Evolutionary conservation across 129 eudicot species (phyloP).

Genomic region (Pittosporum tobira): DNA sequence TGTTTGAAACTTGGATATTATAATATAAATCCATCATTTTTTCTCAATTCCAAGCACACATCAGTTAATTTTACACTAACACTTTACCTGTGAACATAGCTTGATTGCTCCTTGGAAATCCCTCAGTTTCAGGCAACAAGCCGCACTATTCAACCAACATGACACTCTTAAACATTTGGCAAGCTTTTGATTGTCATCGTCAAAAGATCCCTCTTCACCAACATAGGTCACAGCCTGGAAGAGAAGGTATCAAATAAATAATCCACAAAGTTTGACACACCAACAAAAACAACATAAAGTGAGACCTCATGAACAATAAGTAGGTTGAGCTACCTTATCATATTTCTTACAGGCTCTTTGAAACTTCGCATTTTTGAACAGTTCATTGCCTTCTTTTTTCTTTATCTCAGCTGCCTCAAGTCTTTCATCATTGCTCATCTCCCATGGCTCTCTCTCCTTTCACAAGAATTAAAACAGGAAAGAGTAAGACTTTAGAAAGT

Average conservation of each 20-base stretch:
- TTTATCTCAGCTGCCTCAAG: conserved; percentile 43
- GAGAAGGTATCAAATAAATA: not conserved
- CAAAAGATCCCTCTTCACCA: conserved; percentile 38
- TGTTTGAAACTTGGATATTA: not conserved
- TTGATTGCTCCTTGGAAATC: conserved; percentile 37
- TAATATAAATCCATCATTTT: not conserved
- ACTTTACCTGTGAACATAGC: conserved; percentile 58
- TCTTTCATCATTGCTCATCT: conserved; percentile 43
- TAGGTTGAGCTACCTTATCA: conserved; percentile 42
- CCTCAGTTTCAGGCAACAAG: conserved; percentile 46
- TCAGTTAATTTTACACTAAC: not conserved
- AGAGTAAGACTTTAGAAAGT: not conserved
- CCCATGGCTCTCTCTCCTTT: conserved; percentile 70
- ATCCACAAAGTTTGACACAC: not conserved
- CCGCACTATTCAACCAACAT: conserved; percentile 70
- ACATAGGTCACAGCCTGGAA: conserved; percentile 50
- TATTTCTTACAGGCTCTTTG: conserved; percentile 61
- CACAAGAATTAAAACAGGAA: not conserved
- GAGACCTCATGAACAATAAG: not conserved
- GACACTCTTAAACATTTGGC: conserved; percentile 46
- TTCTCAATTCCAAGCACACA: too few relatives aligned
- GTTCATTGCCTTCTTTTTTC: conserved; percentile 61
- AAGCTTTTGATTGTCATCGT: conserved; percentile 36
- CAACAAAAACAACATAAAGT: not conserved
- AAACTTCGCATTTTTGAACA: conserved; percentile 49